Evolutionary conservation across 2,329 filamentous ascomycete species (phyloP).

Genomic region (Lasiodiplodia theobromae): DNA sequence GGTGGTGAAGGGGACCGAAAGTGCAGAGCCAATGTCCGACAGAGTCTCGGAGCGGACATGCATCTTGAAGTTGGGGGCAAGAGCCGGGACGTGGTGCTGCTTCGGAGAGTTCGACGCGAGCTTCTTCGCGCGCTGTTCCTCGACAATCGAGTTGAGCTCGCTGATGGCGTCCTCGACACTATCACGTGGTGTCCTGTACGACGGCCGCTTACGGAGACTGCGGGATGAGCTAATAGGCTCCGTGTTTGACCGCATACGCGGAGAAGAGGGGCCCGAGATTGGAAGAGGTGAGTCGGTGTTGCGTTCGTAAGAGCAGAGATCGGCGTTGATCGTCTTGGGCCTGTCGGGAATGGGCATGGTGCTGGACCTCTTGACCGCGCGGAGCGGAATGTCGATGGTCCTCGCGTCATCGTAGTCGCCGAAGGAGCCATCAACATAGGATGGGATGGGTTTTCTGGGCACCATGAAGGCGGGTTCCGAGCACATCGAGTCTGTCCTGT

Average conservation of each 20-base stretch:
- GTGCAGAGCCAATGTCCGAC: conserved; percentile 56
- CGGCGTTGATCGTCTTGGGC: conserved; percentile 4
- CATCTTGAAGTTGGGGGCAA: conserved; percentile 54
- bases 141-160: conserved; percentile 58
- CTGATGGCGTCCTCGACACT: conserved; percentile 55
- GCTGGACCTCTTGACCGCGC: conserved; percentile 39
- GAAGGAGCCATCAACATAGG: conserved; percentile 8
- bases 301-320: conserved; percentile 13
- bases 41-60: conserved; percentile 56
- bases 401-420: not conserved
- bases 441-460: conserved; percentile 18
- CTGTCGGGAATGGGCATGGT: conserved; percentile 13
- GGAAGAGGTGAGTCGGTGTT: conserved; percentile 2
- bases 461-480: not conserved
- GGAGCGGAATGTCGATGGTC: conserved; percentile 38
- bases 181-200: conserved; percentile 45
- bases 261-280: conserved; percentile 33
- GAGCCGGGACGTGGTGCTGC: conserved; percentile 53
- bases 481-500: conserved; percentile 11
- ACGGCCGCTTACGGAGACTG: conserved; percentile 40
- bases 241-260: conserved; percentile 44
- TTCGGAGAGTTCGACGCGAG: conserved; percentile 42
- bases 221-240: conserved; percentile 34
- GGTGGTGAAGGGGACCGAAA: conserved; percentile 48
- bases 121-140: conserved; percentile 49